Evolutionary conservation across 805 yeast genomes (phyloP).

Genomic region (Hanseniaspora lachancei): DNA sequence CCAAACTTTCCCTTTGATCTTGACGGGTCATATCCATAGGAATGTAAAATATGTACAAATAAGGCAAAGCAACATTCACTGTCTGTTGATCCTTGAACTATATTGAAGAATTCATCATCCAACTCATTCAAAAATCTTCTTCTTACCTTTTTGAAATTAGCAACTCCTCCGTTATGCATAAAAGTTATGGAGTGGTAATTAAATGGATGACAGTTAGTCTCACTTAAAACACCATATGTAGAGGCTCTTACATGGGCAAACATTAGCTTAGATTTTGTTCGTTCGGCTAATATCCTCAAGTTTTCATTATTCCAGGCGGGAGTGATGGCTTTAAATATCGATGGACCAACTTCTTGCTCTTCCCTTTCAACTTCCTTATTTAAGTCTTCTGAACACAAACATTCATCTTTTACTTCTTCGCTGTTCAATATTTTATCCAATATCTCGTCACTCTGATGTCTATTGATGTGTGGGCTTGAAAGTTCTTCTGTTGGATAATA

Average conservation of each 20-base stretch:
- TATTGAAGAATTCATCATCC: conserved; percentile 64
- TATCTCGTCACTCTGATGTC: background rate
- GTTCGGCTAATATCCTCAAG: conserved; percentile 69
- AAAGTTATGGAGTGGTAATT: conserved; percentile 76
- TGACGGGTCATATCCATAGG: conserved; percentile 62
- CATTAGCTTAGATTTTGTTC: conserved; percentile 70
- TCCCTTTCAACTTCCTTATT: background rate
- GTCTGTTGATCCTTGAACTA: conserved; percentile 87
- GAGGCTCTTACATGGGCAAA: conserved; percentile 96
- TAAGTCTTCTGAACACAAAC: background rate
- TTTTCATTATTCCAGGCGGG: conserved; percentile 98
- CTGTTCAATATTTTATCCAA: background rate
- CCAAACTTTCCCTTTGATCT: conserved; percentile 36
- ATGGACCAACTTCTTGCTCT: conserved; percentile 55
- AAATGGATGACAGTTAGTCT: conserved; percentile 96
- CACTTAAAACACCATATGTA: conserved; percentile 85
- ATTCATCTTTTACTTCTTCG: background rate
- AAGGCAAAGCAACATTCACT: conserved; percentile 91
- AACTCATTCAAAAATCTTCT: conserved; percentile 57
- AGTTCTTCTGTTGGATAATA: conserved; percentile 60
- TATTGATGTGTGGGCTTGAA: conserved; percentile 6
- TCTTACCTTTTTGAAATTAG: conserved; percentile 62
- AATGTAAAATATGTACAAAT: conserved; percentile 60
- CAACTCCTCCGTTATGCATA: conserved; percentile 93
- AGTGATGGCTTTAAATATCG: conserved; percentile 87